A percentile compares a stretch with the other conserved stretches of the same genome.
Evolutionary conservation across 1,284 basidiomycete species (phyloP).

Genomic region (Rhodofomes roseus): DNA sequence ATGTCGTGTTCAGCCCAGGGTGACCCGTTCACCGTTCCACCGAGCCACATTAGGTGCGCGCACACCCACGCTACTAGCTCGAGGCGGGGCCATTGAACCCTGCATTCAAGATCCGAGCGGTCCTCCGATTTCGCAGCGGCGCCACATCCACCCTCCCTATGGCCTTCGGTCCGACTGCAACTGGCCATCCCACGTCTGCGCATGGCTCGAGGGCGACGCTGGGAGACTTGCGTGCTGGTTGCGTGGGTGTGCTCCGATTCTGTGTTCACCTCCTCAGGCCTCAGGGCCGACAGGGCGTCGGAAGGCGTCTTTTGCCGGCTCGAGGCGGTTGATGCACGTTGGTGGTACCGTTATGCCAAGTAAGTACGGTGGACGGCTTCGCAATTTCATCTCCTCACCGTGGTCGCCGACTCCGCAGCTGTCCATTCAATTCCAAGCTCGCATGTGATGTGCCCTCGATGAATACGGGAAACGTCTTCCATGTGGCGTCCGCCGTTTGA

Average conservation of each 20-base stretch:
- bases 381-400: not conserved
- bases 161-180: not conserved
- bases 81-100: not conserved
- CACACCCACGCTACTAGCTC: conserved; percentile 1
- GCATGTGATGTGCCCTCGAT: not conserved
- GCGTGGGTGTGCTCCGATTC: not conserved
- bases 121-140: not conserved
- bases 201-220: not conserved
- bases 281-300: not conserved
- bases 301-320: not conserved
- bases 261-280: not conserved
- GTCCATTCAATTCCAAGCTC: not conserved
- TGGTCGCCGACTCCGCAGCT: no score
- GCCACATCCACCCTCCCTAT: not conserved
- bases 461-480: not conserved
- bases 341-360: not conserved
- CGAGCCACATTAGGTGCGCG: not conserved
- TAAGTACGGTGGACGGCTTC: not conserved
- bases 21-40: not conserved
- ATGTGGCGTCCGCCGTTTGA: not conserved
- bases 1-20: not conserved
- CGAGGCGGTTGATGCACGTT: not conserved
- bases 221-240: not conserved
- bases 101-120: not conserved
- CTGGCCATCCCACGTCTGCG: not conserved